phyloP scores from a whole-genome alignment of 495 filamentous ascomycete species.

The Aspergillus haitiensis region DNA sequence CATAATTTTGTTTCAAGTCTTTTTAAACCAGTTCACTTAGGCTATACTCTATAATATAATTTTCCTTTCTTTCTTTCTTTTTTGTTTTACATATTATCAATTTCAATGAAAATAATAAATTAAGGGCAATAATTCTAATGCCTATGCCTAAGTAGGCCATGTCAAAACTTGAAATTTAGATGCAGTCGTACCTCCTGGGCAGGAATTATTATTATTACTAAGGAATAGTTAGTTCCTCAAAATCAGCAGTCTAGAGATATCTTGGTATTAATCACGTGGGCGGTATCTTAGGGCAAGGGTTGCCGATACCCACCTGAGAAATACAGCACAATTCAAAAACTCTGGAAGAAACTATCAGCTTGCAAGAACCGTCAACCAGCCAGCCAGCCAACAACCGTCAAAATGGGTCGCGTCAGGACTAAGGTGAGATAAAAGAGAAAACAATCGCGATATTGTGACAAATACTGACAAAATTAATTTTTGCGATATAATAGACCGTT shows the following conservation, averaged over 20 bases:
- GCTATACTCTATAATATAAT: too few species aligned
- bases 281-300: slow-evolving; percentile 18
- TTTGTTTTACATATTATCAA: too few species aligned
- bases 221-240: neutral
- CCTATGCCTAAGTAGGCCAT: too few species aligned
- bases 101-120: too few species aligned
- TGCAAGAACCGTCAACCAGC: slow-evolving; percentile 25
- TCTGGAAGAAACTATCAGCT: slow-evolving; percentile 41
- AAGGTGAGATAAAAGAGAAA: slow-evolving; percentile 49
- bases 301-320: slow-evolving; percentile 13
- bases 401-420: slow-evolving; percentile 95
- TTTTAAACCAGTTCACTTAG: too few species aligned
- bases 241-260: neutral
- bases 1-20: too few species aligned
- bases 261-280: slow-evolving; percentile 14
- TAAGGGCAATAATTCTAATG: too few species aligned
- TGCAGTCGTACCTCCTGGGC: too few species aligned
- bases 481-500: slow-evolving; percentile 66
- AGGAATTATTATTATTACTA: neutral
- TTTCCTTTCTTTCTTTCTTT: too few species aligned
- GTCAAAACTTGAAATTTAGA: too few species aligned
- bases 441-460: neutral
- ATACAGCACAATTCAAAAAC: slow-evolving; percentile 17
- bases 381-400: slow-evolving; percentile 58
- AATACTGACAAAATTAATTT: slow-evolving; percentile 8